phyloP scores from a whole-genome alignment of 1,284 basidiomycete species.

The Salmacisia buchloeana region DNA sequence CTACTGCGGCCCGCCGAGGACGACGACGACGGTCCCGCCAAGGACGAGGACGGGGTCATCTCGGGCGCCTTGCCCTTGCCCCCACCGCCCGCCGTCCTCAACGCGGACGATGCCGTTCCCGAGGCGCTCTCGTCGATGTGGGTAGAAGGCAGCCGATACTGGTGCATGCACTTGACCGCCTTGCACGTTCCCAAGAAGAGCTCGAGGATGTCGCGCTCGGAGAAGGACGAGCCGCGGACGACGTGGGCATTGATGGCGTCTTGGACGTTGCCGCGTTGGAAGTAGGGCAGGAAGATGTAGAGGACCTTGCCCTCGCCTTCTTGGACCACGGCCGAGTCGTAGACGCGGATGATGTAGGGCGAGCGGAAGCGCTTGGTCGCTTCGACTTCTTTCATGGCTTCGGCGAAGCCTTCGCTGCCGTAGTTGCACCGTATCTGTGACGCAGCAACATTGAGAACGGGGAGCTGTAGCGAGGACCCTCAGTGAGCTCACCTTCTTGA shows the following conservation, averaged over 20 bases:
- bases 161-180: conserved; percentile 88
- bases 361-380: conserved; percentile 48
- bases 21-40: not conserved
- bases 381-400: conserved; percentile 49
- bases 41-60: not conserved
- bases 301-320: conserved; percentile 42
- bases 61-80: not conserved
- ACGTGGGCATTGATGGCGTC: conserved; percentile 84
- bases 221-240: conserved; percentile 73
- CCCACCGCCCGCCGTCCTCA: too few species aligned
- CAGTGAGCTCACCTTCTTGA: conserved; percentile 39
- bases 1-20: not conserved
- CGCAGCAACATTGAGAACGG: too few species aligned
- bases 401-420: conserved; percentile 43
- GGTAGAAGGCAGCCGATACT: conserved; percentile 30
- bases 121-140: not conserved
- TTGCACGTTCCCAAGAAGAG: conserved; percentile 91
- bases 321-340: conserved; percentile 47
- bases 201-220: conserved; percentile 78
- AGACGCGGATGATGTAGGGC: conserved; percentile 45
- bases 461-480: too few species aligned
- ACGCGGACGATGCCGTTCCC: not conserved
- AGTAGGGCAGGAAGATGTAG: conserved; percentile 70
- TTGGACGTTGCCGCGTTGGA: conserved; percentile 79
- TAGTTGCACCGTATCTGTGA: conserved; percentile 43